Evolutionary conservation across 1,284 basidiomycete species (phyloP), one percentile per base, ranked within the genome.

Genomic region (Cystobasidiaceae sp.): DNA sequence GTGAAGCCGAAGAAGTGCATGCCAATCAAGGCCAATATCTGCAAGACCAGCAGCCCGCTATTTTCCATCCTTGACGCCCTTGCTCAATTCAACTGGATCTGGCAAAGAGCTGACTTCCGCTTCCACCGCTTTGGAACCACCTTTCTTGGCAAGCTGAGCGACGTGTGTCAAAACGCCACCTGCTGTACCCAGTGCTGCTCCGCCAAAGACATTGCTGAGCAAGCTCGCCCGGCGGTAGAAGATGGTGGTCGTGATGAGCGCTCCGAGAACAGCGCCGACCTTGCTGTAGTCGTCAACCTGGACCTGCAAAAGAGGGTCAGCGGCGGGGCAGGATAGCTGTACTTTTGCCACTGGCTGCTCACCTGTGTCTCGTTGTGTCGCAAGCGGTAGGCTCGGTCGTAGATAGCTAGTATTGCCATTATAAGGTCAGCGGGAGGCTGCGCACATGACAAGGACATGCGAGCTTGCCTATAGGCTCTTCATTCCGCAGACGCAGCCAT

Each of bases 141-240:
- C 66, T 8, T 62, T 51, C 6, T 49, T 49, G 28, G 62, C 25
- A 2, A 61, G 52, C 34, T 68, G 50, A 9, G 57, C 30, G 4
- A 63, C 51, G 46, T 70, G 69, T 17, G 56, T 62, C 3, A 71
- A 19, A 17, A 70, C 65, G n/a, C 71, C 71, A 19, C 68, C 66
- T 8, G 70, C 70, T 0, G 67, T 54, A 0, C 71, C 71, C 30
- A 72, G 54, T 4, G 52, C 61, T 34, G 68, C 70, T 41, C 71
- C 70, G 5, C 60, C 54, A 7, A 44, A 39, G 28, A 69, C 13
- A 17, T 61, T 62, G 62, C 61, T 67, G 34, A 68, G 34, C n/a
- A 68, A 11, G 0, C 68, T 57, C 0, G 67, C 71, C 17, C 71
- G 65, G 4, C 59, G 59, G 13, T 69, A 63, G 50, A 72, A 62